Evolutionary conservation across 2,329 filamentous ascomycete species (phyloP), one percentile per base, ranked within the genome.

Genomic region (Lithohypha guttulata): DNA sequence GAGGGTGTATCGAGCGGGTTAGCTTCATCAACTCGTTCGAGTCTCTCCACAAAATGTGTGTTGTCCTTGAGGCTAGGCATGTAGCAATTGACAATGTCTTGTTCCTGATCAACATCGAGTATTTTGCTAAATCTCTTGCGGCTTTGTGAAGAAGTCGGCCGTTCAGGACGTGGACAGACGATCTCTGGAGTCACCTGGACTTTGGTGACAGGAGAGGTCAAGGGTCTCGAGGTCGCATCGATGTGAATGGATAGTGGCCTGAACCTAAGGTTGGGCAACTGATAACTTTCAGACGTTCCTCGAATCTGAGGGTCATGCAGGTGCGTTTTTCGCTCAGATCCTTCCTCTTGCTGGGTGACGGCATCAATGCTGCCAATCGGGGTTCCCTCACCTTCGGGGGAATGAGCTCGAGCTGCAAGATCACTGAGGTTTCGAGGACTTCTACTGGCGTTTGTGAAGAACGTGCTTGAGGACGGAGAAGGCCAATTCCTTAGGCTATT

Each of bases 61-160:
- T n/a, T n/a, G n/a, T n/a, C n/a, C n/a, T n/a, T n/a, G n/a, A n/a
- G n/a, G n/a, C n/a, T n/a, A n/a, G n/a, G n/a, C n/a, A n/a, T 20
- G 20, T 37, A 37, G 11, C n/a, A 13, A 22, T 31, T 28, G 19
- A 21, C 23, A 5, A 11, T 30, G 9, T 11, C 18, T 31, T 30
- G 8, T 4, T 22, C n/a, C 10, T 51, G 47, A 14, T 51, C 44
- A n/a, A 56, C 41, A 17, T 50, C 49, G n/a, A 57, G 40, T n/a
- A 56, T 56, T 13, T 49, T 51, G 35, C 54, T 55, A 41, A 55
- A 57, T 20, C 51, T 45, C 39, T 50, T 48, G 14, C 49, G 43
- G 31, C 44, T 53, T 22, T 52, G 50, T n/a, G 54, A 55, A 13
- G 48, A 52, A 30, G 54, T 48, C 9, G 54, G 52, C 15, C 54